Conservation (phyloP, 1,284 basidiomycete species). For the Ganoderma sinense region DNA sequence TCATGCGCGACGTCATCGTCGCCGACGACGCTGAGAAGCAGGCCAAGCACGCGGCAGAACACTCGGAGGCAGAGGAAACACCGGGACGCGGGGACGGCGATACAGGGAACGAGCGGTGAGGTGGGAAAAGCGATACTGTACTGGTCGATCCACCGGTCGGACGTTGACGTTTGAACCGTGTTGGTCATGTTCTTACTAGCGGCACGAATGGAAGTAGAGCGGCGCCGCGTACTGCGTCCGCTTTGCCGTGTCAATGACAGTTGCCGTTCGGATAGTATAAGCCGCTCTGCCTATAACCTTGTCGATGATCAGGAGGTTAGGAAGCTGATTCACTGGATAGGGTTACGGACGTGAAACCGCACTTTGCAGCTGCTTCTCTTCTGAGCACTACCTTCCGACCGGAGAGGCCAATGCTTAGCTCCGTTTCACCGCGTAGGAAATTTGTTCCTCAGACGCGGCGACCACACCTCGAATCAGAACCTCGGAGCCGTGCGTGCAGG, state of each 20-base stretch:
- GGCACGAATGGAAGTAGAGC: background rate
- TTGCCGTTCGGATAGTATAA: background rate
- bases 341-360: background rate
- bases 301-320: slow-evolving; percentile 1
- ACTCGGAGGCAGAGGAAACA: background rate
- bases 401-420: background rate
- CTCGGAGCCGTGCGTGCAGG: background rate
- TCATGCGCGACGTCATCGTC: slow-evolving; percentile 13
- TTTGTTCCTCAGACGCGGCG: background rate
- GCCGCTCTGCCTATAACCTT: background rate
- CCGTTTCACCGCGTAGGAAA: background rate
- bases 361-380: background rate
- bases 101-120: background rate
- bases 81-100: background rate
- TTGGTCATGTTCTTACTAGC: background rate
- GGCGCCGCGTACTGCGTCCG: background rate
- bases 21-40: background rate
- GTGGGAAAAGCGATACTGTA: background rate
- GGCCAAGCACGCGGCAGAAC: background rate
- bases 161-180: background rate
- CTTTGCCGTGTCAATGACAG: background rate
- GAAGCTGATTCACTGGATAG: background rate
- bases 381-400: background rate
- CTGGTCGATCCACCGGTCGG: background rate
- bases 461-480: background rate